A percentile compares a stretch with the other conserved stretches of the same genome.
Conservation (phyloP, 179 eudicot genomes). For the Spergularia azorica region DNA sequence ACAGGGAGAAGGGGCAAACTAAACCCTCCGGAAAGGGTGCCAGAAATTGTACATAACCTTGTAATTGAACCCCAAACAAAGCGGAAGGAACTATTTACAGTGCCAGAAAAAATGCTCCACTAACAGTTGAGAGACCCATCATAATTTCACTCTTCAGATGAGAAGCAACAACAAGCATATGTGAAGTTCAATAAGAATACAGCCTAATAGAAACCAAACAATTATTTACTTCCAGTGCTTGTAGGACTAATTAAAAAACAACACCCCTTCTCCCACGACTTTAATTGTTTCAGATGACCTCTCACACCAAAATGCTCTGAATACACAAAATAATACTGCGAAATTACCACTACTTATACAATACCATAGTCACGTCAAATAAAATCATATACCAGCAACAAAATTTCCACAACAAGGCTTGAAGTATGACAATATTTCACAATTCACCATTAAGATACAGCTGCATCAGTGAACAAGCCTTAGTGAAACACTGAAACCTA, state of each 20-base stretch:
- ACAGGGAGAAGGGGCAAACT: background rate
- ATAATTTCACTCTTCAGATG: background rate
- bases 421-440: background rate
- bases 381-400: too few species aligned
- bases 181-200: too few species aligned
- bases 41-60: background rate
- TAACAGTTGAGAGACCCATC: background rate
- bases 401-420: background rate
- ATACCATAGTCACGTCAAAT: background rate
- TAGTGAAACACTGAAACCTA: constrained; percentile 40
- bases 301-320: background rate
- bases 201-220: background rate
- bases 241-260: background rate
- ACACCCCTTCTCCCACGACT: background rate
- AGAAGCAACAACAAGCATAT: too few species aligned
- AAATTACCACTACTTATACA: background rate
- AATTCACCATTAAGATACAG: background rate
- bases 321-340: background rate
- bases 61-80: background rate
- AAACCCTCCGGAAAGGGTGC: too few species aligned
- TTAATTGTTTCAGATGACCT: background rate
- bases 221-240: background rate
- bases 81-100: background rate
- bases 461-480: background rate
- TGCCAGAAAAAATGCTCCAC: background rate